Evolutionary conservation across 2,329 filamentous ascomycete species (phyloP), one percentile per base, ranked within the genome.

Genomic region (Alternaria triticimaculans): DNA sequence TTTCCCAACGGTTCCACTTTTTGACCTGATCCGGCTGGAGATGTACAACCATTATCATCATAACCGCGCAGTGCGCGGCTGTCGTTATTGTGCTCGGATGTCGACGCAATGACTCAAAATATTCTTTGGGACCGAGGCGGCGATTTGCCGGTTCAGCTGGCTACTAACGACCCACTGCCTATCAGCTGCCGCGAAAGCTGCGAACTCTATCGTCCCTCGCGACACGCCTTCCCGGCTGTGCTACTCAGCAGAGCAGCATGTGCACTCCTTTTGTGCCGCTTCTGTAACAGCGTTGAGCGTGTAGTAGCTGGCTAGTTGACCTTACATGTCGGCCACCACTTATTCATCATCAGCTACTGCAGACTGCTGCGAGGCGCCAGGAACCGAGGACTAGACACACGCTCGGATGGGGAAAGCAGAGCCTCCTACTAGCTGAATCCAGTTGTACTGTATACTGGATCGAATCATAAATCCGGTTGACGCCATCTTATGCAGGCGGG

Each of bases 361-460:
- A 50, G 23, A 64, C 57, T 55, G 28, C 64, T 71, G 69, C 67
- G 66, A 51, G 61, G 62, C 51, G 64, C 58, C 72, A 74, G 72
- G 74, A 67, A 74, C 72, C 63, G 43, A 48, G 61, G 53, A 64
- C 66, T 58, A 67, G 66, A 58, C 56, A 63, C 57, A 66, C 74
- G 75, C 73, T 78, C 72, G 71, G 71, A 76, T 76, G 75, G 75
- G 72, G 75, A 74, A 75, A 60, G 64, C 74, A 74, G 73, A 77
- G 74, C 76, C 74, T 75, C 75, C 55, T 72, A 45, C 68, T 72
- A 70, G 55, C 58, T 65, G 46, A 55, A 59, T 64, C 53, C 54
- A 54, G 60, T 63, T 62, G 62, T 65, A 57, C 67, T 61, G 49
- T 23, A 15, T 25, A 21, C 30, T 51, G 20, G 62, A 62, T 68